Evolutionary conservation across 1,139 yeast genomes (phyloP).

Genomic region (Yamadazyma mexicana): DNA sequence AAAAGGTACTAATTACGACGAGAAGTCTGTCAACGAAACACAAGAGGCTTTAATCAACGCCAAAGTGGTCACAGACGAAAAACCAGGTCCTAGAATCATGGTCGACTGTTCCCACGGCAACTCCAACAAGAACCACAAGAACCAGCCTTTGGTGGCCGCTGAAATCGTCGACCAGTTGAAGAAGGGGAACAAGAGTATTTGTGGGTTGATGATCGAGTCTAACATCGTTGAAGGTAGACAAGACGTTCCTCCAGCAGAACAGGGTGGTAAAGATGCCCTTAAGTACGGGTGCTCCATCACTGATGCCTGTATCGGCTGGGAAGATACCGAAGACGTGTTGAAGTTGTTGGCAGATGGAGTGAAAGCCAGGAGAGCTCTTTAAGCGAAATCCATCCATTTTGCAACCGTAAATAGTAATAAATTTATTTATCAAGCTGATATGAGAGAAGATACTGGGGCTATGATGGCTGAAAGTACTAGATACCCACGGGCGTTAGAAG

Average conservation of each 20-base stretch:
- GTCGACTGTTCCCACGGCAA: constrained; percentile 98
- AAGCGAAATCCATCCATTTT: constrained; percentile 5
- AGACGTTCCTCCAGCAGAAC: constrained; percentile 62
- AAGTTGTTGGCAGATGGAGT: constrained; percentile 76
- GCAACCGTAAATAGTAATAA: not conserved
- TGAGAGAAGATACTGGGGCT: not conserved
- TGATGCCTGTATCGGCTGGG: constrained; percentile 95
- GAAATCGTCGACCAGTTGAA: constrained; percentile 75
- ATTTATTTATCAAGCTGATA: too few species aligned
- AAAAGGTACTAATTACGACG: constrained; percentile 88
- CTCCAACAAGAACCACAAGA: constrained; percentile 83
- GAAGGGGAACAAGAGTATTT: constrained; percentile 72
- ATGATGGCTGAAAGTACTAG: too few species aligned
- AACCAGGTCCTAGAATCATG: constrained; percentile 75
- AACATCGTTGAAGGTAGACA: constrained; percentile 91
- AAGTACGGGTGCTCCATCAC: constrained; percentile 94
- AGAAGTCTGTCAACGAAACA: constrained; percentile 66
- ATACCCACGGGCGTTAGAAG: too few species aligned
- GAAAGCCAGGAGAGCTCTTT: constrained; percentile 61
- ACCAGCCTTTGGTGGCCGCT: constrained; percentile 91
- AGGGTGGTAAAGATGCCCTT: constrained; percentile 68
- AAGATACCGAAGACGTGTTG: constrained; percentile 73
- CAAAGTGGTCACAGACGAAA: constrained; percentile 47
- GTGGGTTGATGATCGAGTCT: constrained; percentile 97
- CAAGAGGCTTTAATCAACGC: constrained; percentile 63